Evolutionary conservation across 805 yeast genomes (phyloP).

Genomic region (Phaffomyces thermotolerans): DNA sequence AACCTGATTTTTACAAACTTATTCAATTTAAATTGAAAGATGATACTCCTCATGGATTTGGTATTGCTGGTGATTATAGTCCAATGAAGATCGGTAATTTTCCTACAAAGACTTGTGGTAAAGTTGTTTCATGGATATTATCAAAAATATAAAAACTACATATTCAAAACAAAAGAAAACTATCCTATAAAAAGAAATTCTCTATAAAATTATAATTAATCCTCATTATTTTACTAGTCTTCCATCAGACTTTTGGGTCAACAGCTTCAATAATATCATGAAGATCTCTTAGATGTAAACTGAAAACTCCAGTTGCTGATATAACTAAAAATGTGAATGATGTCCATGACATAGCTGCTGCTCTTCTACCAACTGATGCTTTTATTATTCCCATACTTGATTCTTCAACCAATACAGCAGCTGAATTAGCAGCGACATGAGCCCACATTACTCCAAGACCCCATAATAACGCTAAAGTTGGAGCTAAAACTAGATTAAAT

Average conservation of each 20-base stretch:
- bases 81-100: slow-evolving; percentile 25
- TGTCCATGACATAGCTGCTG: slow-evolving; percentile 55
- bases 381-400: slow-evolving; percentile 44
- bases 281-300: slow-evolving; percentile 29
- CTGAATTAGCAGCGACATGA: slow-evolving; percentile 46
- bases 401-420: slow-evolving; percentile 34
- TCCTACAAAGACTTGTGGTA: slow-evolving; percentile 20
- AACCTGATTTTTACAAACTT: slow-evolving; percentile 8
- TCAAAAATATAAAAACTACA: slow-evolving; percentile 8
- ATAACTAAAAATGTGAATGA: slow-evolving; percentile 43
- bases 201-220: background rate
- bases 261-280: slow-evolving; percentile 18
- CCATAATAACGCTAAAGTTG: slow-evolving; percentile 41
- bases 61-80: slow-evolving; percentile 33
- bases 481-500: slow-evolving; percentile 27
- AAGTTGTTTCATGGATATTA: slow-evolving; percentile 17
- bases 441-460: slow-evolving; percentile 61
- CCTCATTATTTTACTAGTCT: background rate
- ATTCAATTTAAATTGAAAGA: slow-evolving; percentile 17
- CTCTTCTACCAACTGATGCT: slow-evolving; percentile 41
- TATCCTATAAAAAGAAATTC: too few relatives aligned
- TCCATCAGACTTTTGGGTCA: slow-evolving; percentile 14
- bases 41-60: slow-evolving; percentile 34
- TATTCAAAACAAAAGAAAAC: background rate
- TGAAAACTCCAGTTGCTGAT: slow-evolving; percentile 32